These are phyloP conservation scores for Pistacia vera DNA, from an alignment of 345 rosid genomes.

Conservation along the genomic window DNA sequence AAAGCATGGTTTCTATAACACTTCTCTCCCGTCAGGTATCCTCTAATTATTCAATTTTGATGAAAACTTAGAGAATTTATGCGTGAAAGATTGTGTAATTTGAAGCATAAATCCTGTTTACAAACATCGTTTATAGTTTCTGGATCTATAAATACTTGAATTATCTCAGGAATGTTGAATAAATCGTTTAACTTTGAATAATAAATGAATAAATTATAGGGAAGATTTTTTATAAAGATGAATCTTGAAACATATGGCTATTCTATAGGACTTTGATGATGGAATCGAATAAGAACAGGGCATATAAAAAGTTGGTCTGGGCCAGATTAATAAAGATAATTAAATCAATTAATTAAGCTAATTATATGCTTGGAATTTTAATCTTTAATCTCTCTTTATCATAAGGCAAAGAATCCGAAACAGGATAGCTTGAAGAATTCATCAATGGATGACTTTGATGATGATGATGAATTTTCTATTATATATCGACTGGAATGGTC, in stretches of 20 bases:
- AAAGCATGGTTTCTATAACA: too few species aligned
- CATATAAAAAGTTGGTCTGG: constrained; percentile 23
- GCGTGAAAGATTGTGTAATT: too few species aligned
- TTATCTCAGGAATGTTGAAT: not conserved
- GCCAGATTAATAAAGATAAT: not conserved
- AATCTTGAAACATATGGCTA: constrained; percentile 32
- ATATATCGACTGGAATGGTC: not conserved
- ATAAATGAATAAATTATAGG: not conserved
- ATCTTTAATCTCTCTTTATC: not conserved
- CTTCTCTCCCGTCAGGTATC: too few species aligned
- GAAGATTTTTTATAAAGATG: constrained; percentile 20
- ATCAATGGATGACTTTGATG: not conserved
- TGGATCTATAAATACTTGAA: too few species aligned
- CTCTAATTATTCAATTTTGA: too few species aligned
- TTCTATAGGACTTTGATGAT: constrained; percentile 23
- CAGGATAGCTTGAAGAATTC: not conserved
- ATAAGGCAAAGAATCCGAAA: constrained; percentile 23
- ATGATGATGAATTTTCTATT: not conserved
- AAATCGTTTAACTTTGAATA: not conserved
- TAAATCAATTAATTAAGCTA: constrained; percentile 4
- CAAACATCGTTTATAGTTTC: too few species aligned
- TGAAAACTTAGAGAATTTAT: too few species aligned
- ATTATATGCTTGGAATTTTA: constrained; percentile 10
- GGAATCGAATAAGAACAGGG: constrained; percentile 35
- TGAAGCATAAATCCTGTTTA: too few species aligned